Percentiles rank a stretch among this genome's conserved stretches.
phyloP scores from a whole-genome alignment of 1,284 basidiomycete species.

The Trichosporon sp. region DNA sequence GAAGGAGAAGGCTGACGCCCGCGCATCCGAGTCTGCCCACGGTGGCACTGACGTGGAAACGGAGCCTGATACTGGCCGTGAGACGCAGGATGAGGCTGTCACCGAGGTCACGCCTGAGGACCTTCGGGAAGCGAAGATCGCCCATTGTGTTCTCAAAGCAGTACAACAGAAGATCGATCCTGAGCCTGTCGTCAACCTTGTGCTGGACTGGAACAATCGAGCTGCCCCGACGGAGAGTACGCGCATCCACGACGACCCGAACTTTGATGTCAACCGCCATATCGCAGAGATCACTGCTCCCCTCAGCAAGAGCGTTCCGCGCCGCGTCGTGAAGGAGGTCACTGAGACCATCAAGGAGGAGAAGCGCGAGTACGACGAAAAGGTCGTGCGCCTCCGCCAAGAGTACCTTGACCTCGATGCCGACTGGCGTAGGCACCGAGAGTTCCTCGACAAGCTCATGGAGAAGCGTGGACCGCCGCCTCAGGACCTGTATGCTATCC shows the following conservation, averaged over 20 bases:
- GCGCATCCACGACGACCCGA: constrained; percentile 10
- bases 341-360: constrained; percentile 22
- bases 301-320: constrained; percentile 10
- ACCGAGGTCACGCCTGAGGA: constrained; percentile 17
- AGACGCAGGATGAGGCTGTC: background rate
- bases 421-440: constrained; percentile 67
- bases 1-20: constrained; percentile 13
- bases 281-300: constrained; percentile 22
- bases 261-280: constrained; percentile 13
- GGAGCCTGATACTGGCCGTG: constrained; percentile 5
- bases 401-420: constrained; percentile 68
- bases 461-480: constrained; percentile 41
- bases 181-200: constrained; percentile 20
- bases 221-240: constrained; percentile 24
- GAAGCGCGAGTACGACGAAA: constrained; percentile 56
- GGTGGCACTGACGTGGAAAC: constrained; percentile 32
- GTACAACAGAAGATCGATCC: background rate
- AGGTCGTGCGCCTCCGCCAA: constrained; percentile 57
- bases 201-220: constrained; percentile 31
- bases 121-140: constrained; percentile 20
- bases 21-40: constrained; percentile 29
- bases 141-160: constrained; percentile 18
- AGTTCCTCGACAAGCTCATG: constrained; percentile 56
- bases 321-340: constrained; percentile 18
- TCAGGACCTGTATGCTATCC: constrained; percentile 33